These are phyloP conservation scores for Penicillium samsonianum DNA, from an alignment of 495 filamentous ascomycete species.

Conservation along the genomic window DNA sequence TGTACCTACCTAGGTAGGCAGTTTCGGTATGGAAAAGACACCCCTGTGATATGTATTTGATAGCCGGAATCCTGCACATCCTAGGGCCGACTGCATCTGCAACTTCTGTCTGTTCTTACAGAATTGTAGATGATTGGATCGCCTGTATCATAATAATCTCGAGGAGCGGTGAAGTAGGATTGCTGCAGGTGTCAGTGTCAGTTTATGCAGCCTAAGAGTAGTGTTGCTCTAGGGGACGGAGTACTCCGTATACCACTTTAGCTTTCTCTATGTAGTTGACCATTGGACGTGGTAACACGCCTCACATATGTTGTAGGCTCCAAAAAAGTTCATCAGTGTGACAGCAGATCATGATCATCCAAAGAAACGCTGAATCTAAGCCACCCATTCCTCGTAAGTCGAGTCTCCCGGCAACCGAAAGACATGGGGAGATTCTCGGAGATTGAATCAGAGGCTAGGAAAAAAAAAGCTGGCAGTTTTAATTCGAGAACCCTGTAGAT, in stretches of 20 bases:
- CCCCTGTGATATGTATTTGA: conserved; percentile 3
- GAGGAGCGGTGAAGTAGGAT: conserved; percentile 3
- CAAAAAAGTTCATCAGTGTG: background rate
- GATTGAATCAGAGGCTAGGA: background rate
- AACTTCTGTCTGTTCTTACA: background rate
- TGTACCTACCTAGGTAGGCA: no score
- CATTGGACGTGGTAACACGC: background rate
- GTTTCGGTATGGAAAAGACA: conserved; percentile 9
- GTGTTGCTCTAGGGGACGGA: background rate
- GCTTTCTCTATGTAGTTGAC: background rate
- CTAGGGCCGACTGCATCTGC: conserved; percentile 18
- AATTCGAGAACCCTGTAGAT: background rate
- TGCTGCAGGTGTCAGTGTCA: background rate
- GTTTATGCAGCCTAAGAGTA: background rate
- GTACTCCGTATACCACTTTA: background rate
- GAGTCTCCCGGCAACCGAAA: conserved; percentile 6
- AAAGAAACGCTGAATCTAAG: background rate
- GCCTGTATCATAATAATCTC: background rate
- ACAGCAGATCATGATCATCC: background rate
- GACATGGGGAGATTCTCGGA: background rate
- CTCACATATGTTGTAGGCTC: background rate
- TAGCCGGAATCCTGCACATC: conserved; percentile 6
- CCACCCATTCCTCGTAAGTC: background rate
- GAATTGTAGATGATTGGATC: conserved; percentile 2
- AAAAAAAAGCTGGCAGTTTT: no score